Evolutionary conservation across 2,329 filamentous ascomycete species (phyloP).

Genomic region (Trichoderma polysporum): DNA sequence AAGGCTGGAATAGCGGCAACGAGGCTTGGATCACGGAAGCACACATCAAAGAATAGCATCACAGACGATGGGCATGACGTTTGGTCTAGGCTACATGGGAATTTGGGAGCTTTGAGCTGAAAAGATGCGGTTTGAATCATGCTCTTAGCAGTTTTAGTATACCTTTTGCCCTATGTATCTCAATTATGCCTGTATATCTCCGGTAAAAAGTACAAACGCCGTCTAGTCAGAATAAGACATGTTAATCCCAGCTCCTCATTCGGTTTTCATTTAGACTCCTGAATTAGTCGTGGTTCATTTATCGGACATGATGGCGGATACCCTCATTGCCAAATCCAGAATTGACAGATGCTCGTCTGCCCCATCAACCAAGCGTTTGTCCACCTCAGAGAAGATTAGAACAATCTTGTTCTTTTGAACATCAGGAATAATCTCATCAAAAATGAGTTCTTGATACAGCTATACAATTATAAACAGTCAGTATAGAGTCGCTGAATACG

Average conservation of each 20-base stretch:
- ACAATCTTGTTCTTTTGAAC: constrained; percentile 88
- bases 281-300: constrained; percentile 27
- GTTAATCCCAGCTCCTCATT: not conserved
- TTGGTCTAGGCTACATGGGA: constrained; percentile 54
- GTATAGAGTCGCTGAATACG: constrained; percentile 24
- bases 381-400: constrained; percentile 85
- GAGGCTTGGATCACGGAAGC: constrained; percentile 1
- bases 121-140: constrained; percentile 29
- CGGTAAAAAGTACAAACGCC: constrained; percentile 17
- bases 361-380: constrained; percentile 92
- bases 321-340: constrained; percentile 77
- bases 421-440: constrained; percentile 80
- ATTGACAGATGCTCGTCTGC: constrained; percentile 93
- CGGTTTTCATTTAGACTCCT: not conserved
- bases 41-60: constrained; percentile 26
- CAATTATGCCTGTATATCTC: constrained; percentile 1
- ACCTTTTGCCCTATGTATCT: constrained; percentile 4
- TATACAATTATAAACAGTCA: constrained; percentile 33
- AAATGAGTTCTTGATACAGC: constrained; percentile 80
- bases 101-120: constrained; percentile 51
- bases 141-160: not conserved
- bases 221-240: constrained; percentile 7
- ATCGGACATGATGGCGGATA: constrained; percentile 68
- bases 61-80: constrained; percentile 37
- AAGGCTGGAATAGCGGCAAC: constrained; percentile 2